Conservation (phyloP, 1,284 basidiomycete species). For the Dichomitus squalens region DNA sequence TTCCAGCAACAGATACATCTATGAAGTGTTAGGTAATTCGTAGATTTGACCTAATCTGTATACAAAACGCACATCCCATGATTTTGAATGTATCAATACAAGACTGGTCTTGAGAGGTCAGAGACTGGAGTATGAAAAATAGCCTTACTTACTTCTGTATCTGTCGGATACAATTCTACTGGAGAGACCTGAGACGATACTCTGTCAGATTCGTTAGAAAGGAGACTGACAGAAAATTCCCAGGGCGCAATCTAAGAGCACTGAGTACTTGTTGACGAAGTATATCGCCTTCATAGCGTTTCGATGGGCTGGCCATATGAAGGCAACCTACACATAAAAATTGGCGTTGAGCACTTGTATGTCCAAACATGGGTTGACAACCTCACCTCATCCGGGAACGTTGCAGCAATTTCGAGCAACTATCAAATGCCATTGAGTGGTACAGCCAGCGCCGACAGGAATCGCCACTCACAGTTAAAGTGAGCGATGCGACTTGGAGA, state of each 20-base stretch:
- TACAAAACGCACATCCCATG: neutral
- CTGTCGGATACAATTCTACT: too few relatives aligned
- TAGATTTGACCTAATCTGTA: neutral
- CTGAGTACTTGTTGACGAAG: slow-evolving; percentile 1
- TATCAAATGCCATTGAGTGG: neutral
- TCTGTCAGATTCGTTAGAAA: too few relatives aligned
- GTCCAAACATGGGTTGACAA: too few relatives aligned
- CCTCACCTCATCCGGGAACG: neutral
- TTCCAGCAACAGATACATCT: neutral
- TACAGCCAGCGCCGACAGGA: too few relatives aligned
- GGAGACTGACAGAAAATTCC: neutral
- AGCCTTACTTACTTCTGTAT: too few relatives aligned
- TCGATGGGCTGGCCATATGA: neutral
- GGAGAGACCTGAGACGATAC: too few relatives aligned
- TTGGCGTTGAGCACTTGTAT: neutral
- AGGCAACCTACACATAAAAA: neutral
- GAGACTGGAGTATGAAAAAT: too few relatives aligned
- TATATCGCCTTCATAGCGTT: neutral
- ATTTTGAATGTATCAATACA: neutral
- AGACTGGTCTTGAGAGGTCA: neutral
- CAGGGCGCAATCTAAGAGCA: neutral
- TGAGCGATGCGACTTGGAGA: too few relatives aligned
- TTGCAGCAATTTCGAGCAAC: neutral
- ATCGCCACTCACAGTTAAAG: too few relatives aligned
- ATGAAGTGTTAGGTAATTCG: neutral